Evolutionary conservation across 306 rosid species (phyloP).

Genomic region (Acacia acuminata): DNA sequence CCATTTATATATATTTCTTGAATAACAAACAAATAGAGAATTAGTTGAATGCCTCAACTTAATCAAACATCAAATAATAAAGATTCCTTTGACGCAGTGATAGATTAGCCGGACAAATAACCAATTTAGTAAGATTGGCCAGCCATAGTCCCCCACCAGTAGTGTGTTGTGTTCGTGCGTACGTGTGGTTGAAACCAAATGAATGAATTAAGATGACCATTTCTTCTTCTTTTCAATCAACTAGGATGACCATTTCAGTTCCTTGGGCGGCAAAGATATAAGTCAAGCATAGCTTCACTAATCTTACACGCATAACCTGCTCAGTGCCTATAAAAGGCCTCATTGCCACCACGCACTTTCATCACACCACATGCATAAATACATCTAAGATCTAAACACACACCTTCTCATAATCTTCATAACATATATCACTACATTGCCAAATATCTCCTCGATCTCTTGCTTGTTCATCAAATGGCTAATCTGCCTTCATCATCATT

Average conservation of each 20-base stretch:
- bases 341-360: constrained; percentile 13
- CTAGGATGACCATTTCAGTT: constrained; percentile 26
- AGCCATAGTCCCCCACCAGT: not conserved
- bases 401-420: not conserved
- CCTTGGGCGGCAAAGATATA: constrained; percentile 22
- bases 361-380: not conserved
- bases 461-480: constrained; percentile 36
- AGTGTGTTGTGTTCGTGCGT: not conserved
- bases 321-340: constrained; percentile 26
- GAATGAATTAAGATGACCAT: not conserved
- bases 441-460: not conserved
- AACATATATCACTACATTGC: not conserved
- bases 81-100: not conserved
- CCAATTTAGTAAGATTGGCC: not conserved
- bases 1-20: not conserved
- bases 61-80: not conserved
- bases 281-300: too few species aligned
- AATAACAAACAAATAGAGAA: not conserved
- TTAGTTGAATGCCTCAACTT: not conserved
- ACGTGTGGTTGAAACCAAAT: not conserved
- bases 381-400: constrained; percentile 9
- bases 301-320: not conserved
- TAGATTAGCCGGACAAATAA: not conserved
- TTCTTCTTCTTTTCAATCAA: not conserved
- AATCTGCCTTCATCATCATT: constrained; percentile 5